Conservation (phyloP, 2,329 filamentous ascomycete species). For the Botrytis cinerea region DNA sequence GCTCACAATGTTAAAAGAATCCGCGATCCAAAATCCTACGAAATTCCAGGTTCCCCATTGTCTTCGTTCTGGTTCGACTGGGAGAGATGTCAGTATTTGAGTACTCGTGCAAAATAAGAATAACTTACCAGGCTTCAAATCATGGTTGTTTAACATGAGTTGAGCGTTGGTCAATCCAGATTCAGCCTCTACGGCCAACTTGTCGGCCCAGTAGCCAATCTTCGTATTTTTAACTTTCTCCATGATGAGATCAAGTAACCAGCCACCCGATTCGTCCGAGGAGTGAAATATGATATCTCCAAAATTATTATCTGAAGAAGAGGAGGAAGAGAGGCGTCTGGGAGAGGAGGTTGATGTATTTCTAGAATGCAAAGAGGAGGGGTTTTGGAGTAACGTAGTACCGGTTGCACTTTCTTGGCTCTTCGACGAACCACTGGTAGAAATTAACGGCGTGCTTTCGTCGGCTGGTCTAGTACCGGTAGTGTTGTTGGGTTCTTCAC, state of each 20-base stretch:
- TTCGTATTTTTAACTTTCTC: conserved; percentile 38
- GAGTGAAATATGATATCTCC: conserved; percentile 28
- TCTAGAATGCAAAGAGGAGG: background rate
- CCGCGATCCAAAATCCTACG: conserved; percentile 83
- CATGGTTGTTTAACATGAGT: conserved; percentile 83
- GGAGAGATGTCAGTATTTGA: conserved; percentile 32
- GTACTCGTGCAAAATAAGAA: conserved; percentile 13
- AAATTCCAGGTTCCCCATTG: conserved; percentile 89
- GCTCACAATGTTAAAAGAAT: conserved; percentile 75
- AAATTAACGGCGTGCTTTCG: conserved; percentile 18
- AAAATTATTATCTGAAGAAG: background rate
- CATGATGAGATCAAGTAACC: conserved; percentile 47
- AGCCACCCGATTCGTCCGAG: conserved; percentile 37
- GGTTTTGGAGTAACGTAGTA: conserved; percentile 4
- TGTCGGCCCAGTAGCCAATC: conserved; percentile 47
- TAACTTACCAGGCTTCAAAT: conserved; percentile 63
- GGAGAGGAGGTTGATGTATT: background rate
- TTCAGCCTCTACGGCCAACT: conserved; percentile 72
- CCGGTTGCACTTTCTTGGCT: conserved; percentile 4
- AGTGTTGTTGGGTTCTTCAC: background rate
- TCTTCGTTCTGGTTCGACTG: conserved; percentile 74
- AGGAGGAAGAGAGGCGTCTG: background rate
- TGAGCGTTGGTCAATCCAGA: conserved; percentile 75
- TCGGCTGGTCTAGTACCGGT: background rate
- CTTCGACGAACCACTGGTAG: background rate